Conservation (phyloP, 1,284 basidiomycete genomes). For the Sanghuangporus baumii region DNA sequence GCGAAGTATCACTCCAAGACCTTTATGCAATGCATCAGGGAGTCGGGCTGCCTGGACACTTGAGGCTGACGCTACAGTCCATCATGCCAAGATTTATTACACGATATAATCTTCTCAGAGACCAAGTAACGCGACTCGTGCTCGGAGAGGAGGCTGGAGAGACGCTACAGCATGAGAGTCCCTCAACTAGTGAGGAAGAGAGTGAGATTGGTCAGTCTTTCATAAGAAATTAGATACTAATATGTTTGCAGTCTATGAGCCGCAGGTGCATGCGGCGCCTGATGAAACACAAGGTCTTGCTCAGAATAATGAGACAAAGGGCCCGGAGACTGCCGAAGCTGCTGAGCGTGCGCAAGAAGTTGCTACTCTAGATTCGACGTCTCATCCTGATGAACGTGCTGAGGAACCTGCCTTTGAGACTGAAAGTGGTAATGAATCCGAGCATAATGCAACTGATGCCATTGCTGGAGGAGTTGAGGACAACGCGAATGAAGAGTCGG, state of each 20-base stretch:
- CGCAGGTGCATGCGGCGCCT: conserved; percentile 3
- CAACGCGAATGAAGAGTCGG: conserved; percentile 16
- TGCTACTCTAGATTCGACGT: too few relatives aligned
- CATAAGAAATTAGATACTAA: not conserved
- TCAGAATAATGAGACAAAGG: not conserved
- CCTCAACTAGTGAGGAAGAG: conserved; percentile 10
- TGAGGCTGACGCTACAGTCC: conserved; percentile 52
- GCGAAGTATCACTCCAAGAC: conserved; percentile 68
- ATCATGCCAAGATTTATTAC: conserved; percentile 56
- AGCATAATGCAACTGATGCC: not conserved
- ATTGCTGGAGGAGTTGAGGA: not conserved
- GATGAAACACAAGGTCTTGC: not conserved
- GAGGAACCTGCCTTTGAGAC: too few relatives aligned
- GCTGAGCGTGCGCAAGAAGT: not conserved
- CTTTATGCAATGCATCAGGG: conserved; percentile 66
- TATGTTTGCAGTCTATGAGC: not conserved
- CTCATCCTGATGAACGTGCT: too few relatives aligned
- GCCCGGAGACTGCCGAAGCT: not conserved
- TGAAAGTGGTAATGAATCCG: not conserved
- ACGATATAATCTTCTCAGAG: conserved; percentile 59
- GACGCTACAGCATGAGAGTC: conserved; percentile 20
- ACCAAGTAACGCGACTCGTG: conserved; percentile 45
- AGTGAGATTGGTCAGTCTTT: conserved; percentile 17
- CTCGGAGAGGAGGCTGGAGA: conserved; percentile 25
- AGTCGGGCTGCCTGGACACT: conserved; percentile 53